phyloP scores from a whole-genome alignment of 78 protist genomes.

The Protostelium mycophagum region DNA sequence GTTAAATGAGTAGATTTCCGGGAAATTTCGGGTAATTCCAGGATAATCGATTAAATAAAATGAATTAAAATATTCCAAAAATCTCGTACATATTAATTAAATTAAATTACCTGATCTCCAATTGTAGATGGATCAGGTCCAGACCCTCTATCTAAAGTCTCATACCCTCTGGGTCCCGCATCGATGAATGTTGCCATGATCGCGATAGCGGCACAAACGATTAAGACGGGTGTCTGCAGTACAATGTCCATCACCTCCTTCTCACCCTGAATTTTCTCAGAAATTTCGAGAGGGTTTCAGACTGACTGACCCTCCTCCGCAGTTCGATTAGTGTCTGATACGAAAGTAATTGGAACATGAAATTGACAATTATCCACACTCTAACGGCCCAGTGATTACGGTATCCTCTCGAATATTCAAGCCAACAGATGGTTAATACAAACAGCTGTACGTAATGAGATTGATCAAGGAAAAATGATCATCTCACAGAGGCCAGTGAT shows the following conservation, averaged over 20 bases:
- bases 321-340: neutral
- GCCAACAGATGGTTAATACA: neutral
- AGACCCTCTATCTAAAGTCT: neutral
- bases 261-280: neutral
- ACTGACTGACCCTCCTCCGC: neutral
- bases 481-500: neutral
- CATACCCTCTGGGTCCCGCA: neutral
- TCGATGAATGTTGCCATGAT: neutral
- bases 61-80: too few species aligned
- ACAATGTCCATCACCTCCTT: neutral
- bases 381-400: neutral
- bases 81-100: too few species aligned
- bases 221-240: neutral
- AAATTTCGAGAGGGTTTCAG: neutral
- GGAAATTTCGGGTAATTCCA: too few species aligned
- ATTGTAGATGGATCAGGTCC: neutral
- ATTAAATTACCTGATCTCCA: neutral
- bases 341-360: neutral
- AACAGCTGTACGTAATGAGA: neutral
- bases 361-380: neutral
- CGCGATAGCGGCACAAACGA: neutral
- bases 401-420: neutral
- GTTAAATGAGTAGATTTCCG: too few species aligned
- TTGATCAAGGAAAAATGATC: neutral
- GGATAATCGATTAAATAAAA: too few species aligned